These are phyloP conservation scores for Ceratocystis papillata DNA, from an alignment of 2,329 filamentous ascomycete genomes.

Conservation along the genomic window DNA sequence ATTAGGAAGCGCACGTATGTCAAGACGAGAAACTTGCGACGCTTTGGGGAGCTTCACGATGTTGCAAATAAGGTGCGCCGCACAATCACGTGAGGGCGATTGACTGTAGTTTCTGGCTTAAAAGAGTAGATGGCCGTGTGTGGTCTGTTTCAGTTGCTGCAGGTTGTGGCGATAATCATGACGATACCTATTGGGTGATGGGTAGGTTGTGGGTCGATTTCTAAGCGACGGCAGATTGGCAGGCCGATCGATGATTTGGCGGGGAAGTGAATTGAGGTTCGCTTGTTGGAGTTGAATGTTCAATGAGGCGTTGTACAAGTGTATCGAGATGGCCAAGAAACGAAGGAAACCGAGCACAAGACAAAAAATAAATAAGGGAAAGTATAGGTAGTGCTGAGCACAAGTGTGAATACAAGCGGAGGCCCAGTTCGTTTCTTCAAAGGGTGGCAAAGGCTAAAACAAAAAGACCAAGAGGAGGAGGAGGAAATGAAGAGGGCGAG, in stretches of 20 bases:
- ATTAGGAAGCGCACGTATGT: not conserved
- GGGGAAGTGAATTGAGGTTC: not conserved
- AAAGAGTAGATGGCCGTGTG: conserved; percentile 1
- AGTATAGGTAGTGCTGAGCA: not conserved
- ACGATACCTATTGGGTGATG: not conserved
- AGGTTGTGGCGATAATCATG: conserved; percentile 6
- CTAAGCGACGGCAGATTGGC: not conserved
- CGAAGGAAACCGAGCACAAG: not conserved
- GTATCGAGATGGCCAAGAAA: not conserved
- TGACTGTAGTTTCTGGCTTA: not conserved
- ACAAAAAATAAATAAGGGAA: no score
- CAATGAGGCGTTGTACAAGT: not conserved
- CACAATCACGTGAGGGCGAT: not conserved
- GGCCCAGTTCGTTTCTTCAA: not conserved
- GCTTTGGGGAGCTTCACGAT: not conserved
- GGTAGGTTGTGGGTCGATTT: conserved; percentile 11
- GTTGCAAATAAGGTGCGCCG: not conserved
- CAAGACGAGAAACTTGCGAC: not conserved
- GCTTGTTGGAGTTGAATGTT: conserved; percentile 1
- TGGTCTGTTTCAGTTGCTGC: conserved; percentile 6
- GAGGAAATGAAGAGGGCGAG: no score
- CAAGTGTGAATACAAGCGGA: not conserved
- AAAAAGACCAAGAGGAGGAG: not conserved
- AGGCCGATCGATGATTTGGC: not conserved
- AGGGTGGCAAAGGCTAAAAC: not conserved